Conservation (phyloP, 2,329 filamentous ascomycete genomes). For the Podosphaera xanthii region DNA sequence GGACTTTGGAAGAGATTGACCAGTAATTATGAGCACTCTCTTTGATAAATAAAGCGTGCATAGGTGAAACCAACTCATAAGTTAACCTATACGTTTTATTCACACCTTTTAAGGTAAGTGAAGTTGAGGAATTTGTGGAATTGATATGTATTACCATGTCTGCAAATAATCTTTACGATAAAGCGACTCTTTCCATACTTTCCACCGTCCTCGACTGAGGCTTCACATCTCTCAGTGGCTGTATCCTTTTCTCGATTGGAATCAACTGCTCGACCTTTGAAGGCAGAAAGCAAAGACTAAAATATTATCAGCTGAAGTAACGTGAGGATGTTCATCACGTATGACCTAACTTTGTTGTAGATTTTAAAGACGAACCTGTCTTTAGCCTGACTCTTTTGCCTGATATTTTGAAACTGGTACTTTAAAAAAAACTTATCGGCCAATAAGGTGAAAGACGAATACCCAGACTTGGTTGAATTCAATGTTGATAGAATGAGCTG, state of each 20-base stretch:
- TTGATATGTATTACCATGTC: constrained; percentile 30
- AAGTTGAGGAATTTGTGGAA: not conserved
- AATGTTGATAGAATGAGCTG: constrained; percentile 53
- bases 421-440: constrained; percentile 47
- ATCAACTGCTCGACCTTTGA: constrained; percentile 44
- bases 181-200: constrained; percentile 47
- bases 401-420: constrained; percentile 38
- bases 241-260: constrained; percentile 40
- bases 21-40: constrained; percentile 44
- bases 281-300: constrained; percentile 47
- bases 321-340: not conserved
- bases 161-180: constrained; percentile 49
- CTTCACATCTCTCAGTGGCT: constrained; percentile 50
- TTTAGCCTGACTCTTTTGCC: constrained; percentile 5
- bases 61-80: constrained; percentile 50
- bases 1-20: constrained; percentile 45
- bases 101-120: constrained; percentile 26
- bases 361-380: constrained; percentile 52
- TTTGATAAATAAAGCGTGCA: constrained; percentile 53
- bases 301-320: not conserved
- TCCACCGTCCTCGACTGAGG: constrained; percentile 47
- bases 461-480: constrained; percentile 62
- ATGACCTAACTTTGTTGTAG: constrained; percentile 36
- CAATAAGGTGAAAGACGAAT: constrained; percentile 48
- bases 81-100: constrained; percentile 57